Conservation (phyloP, 2,329 filamentous ascomycete genomes). For the Arthroderma sp. region DNA sequence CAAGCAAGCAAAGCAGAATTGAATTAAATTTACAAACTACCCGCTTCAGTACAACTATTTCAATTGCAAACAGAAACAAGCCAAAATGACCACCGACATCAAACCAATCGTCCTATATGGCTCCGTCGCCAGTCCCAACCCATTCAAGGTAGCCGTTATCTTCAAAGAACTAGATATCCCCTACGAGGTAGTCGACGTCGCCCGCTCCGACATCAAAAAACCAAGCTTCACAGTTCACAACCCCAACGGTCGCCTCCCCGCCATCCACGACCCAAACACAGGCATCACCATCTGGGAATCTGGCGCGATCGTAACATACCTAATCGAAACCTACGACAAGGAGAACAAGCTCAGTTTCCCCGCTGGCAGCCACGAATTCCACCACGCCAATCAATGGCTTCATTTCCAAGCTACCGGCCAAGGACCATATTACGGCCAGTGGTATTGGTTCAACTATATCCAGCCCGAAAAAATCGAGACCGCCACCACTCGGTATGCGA, state of each 20-base stretch:
- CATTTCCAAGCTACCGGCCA: slow-evolving; percentile 29
- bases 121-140: slow-evolving; percentile 6
- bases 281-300: slow-evolving; percentile 38
- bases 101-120: slow-evolving; percentile 14
- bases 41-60: no score
- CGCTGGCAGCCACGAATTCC: slow-evolving; percentile 21
- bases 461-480: slow-evolving; percentile 32
- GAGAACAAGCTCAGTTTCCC: slow-evolving; percentile 29
- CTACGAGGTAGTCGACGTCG: slow-evolving; percentile 3
- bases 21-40: no score
- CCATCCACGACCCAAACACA: slow-evolving; percentile 35
- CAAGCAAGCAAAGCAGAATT: no score
- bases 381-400: slow-evolving; percentile 29
- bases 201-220: slow-evolving; percentile 2
- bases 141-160: slow-evolving; percentile 14
- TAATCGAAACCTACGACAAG: slow-evolving; percentile 32
- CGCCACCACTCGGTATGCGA: slow-evolving; percentile 34
- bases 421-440: slow-evolving; percentile 31
- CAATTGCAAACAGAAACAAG: no score
- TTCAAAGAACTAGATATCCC: slow-evolving; percentile 9
- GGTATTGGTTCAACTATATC: slow-evolving; percentile 24
- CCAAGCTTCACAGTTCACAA: slow-evolving; percentile 16
- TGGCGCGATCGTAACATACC: slow-evolving; percentile 37
- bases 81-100: slow-evolving; percentile 1
- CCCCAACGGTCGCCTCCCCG: slow-evolving; percentile 21